Evolutionary conservation across 805 yeast genomes (phyloP).

Genomic region (Ogataea philodendri): DNA sequence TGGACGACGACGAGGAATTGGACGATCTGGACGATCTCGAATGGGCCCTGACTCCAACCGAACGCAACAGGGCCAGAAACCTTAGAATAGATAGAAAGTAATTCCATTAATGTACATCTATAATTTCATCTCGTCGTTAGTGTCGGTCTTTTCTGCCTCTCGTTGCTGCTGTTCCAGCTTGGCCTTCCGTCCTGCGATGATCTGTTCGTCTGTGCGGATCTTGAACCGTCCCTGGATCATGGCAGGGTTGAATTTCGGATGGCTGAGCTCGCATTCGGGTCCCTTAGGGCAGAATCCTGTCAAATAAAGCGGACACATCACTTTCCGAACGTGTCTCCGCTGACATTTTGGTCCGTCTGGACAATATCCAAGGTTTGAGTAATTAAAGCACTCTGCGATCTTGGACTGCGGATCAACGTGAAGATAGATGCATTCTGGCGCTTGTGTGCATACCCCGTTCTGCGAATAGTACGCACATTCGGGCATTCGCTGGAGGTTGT

Average conservation of each 20-base stretch:
- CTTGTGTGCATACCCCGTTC: constrained; percentile 83
- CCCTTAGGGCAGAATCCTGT: constrained; percentile 96
- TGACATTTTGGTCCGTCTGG: constrained; percentile 86
- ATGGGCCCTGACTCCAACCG: constrained; percentile 80
- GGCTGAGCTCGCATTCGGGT: constrained; percentile 70
- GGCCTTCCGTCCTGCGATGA: constrained; percentile 28
- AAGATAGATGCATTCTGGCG: constrained; percentile 89
- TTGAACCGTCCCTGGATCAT: constrained; percentile 44
- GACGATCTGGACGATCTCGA: constrained; percentile 34
- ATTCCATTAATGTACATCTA: constrained; percentile 13
- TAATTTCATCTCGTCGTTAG: constrained; percentile 10
- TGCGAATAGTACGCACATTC: constrained; percentile 88
- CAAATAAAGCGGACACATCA: constrained; percentile 73
- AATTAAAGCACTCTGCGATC: constrained; percentile 84
- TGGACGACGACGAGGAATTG: constrained; percentile 61
- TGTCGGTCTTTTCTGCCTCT: constrained; percentile 17
- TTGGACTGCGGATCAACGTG: constrained; percentile 88
- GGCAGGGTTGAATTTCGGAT: constrained; percentile 66
- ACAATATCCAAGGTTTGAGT: constrained; percentile 82
- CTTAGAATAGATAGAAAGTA: constrained; percentile 46
- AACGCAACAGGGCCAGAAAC: constrained; percentile 60
- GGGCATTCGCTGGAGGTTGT: constrained; percentile 91
- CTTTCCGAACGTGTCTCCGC: constrained; percentile 73
- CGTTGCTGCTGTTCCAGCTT: constrained; percentile 24
- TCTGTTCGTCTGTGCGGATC: constrained; percentile 43